Base-by-base conservation (phyloP, 2,329 filamentous ascomycete species). In the Penicillium digitatum region DNA sequence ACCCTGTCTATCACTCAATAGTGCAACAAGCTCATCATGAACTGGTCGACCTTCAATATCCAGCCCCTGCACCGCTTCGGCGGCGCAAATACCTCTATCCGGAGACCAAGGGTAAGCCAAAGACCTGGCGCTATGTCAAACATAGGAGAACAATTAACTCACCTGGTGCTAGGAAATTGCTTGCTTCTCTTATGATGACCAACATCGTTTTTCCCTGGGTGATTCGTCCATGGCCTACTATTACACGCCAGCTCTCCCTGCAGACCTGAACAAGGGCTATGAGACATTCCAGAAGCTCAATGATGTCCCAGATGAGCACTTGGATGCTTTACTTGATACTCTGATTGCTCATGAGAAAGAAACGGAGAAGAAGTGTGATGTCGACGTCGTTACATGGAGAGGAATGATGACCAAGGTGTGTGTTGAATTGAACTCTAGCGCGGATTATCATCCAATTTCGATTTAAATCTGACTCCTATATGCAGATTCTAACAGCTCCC, bases 331-430 rank as follows among this genome's bases (percentile, higher is more conserved):
- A 29, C 78, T 99, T 22, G 86, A 84, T 57, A 87, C 91, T 1
- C 84, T 99, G 43, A 79, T 85, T 46, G 81, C 82, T 26, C 80
- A 89, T 62, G 94, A 97, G 74, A 79, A 86, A 70, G 79, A 85
- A 61, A 83, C 81, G 0, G 82, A 83, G 2, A 80, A 83, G 66
- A 86, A 82, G 67, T 85, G 87, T 31, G 86, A 91, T 58, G 87
- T 88, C 2, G 85, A 95, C 64, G 72, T 97, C 43, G 81, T 97
- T 48, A 97, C 93, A 1, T 99, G 93, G 93, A 81, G 94, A 66
- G 94, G 94, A 35, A 96, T 97, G 90, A 92, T 99, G 87, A 97
- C 94, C 59, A 99, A 96, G 81, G 90, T 92, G 69, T 92, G 69
- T 50, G 73, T 49, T 22, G 35, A 12, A 14, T 34, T 35, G 14